These are phyloP conservation scores for Aspergillus pseudoglaucus DNA, from an alignment of 2,329 filamentous ascomycete genomes.

Conservation along the genomic window DNA sequence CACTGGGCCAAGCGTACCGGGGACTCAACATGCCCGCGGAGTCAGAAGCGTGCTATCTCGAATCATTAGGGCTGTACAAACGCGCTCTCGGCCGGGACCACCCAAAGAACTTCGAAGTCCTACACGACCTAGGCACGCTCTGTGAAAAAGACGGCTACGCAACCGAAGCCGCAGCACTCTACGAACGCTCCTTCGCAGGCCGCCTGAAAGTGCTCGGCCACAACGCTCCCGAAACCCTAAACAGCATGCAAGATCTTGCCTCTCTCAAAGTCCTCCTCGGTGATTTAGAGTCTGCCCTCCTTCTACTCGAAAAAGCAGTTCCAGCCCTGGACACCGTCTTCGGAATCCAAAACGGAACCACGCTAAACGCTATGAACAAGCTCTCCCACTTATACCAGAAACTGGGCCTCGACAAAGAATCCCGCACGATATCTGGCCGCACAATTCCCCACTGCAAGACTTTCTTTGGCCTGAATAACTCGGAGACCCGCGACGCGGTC, in stretches of 20 bases:
- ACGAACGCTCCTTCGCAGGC: constrained; percentile 25
- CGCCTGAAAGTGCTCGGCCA: constrained; percentile 22
- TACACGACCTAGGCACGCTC: constrained; percentile 23
- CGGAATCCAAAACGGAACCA: constrained; percentile 22
- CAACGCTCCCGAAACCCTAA: constrained; percentile 25
- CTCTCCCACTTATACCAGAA: constrained; percentile 24
- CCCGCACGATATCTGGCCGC: constrained; percentile 15
- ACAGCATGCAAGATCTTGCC: constrained; percentile 25
- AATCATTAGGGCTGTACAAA: constrained; percentile 22
- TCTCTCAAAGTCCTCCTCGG: constrained; percentile 20
- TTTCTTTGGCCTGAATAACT: constrained; percentile 18
- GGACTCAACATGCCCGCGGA: constrained; percentile 18
- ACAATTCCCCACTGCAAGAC: constrained; percentile 22
- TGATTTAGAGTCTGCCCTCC: constrained; percentile 21
- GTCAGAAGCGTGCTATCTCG: constrained; percentile 22
- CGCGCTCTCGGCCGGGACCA: constrained; percentile 23
- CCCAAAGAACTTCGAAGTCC: constrained; percentile 19
- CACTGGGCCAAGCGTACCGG: constrained; percentile 20
- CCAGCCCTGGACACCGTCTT: constrained; percentile 24
- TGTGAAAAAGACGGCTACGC: constrained; percentile 24
- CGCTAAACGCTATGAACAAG: constrained; percentile 24
- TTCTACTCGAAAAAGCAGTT: constrained; percentile 23
- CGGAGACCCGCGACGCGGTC: constrained; percentile 19
- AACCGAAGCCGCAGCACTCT: constrained; percentile 24
- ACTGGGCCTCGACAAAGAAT: constrained; percentile 21